Percentiles rank a stretch among this genome's conserved stretches.
Conservation (phyloP, 139 green algal species). For the Spirogloea muscicola region DNA sequence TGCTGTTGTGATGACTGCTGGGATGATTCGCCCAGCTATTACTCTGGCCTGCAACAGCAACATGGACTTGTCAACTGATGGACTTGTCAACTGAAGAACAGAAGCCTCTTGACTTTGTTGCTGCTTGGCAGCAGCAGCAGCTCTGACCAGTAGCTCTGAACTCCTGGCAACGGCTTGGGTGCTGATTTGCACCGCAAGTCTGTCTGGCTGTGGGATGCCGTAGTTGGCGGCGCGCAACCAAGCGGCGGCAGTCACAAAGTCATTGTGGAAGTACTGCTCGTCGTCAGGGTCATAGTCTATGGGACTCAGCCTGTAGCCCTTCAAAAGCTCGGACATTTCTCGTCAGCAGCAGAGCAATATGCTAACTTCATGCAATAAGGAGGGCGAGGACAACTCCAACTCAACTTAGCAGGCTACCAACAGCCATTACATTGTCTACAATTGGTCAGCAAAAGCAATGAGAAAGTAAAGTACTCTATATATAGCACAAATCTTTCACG, state of each 20-base stretch:
- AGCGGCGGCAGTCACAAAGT: slow-evolving; percentile 36
- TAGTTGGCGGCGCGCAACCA: slow-evolving; percentile 43
- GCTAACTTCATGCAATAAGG: too few relatives aligned
- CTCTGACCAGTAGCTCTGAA: background rate
- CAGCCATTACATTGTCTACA: too few relatives aligned
- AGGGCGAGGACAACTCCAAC: too few relatives aligned
- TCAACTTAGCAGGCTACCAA: too few relatives aligned
- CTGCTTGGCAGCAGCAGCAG: background rate
- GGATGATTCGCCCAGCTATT: slow-evolving; percentile 19
- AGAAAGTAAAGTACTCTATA: too few relatives aligned
- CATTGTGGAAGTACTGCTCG: background rate
- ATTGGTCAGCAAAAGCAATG: too few relatives aligned
- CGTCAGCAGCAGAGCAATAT: too few relatives aligned
- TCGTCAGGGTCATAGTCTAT: slow-evolving; percentile 29
- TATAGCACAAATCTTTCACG: too few relatives aligned
- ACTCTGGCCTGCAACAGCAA: slow-evolving; percentile 19
- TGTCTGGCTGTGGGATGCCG: slow-evolving; percentile 28
- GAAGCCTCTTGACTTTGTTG: background rate
- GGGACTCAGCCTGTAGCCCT: slow-evolving; percentile 36
- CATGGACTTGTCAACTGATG: background rate
- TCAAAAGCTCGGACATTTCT: too few relatives aligned
- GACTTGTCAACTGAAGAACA: too few relatives aligned
- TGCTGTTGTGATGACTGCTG: slow-evolving; percentile 27
- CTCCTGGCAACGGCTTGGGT: background rate
- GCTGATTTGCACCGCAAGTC: slow-evolving; percentile 2